Evolutionary conservation across 208 protist genomes (phyloP).

Genomic region (Leishmania mexicana): DNA sequence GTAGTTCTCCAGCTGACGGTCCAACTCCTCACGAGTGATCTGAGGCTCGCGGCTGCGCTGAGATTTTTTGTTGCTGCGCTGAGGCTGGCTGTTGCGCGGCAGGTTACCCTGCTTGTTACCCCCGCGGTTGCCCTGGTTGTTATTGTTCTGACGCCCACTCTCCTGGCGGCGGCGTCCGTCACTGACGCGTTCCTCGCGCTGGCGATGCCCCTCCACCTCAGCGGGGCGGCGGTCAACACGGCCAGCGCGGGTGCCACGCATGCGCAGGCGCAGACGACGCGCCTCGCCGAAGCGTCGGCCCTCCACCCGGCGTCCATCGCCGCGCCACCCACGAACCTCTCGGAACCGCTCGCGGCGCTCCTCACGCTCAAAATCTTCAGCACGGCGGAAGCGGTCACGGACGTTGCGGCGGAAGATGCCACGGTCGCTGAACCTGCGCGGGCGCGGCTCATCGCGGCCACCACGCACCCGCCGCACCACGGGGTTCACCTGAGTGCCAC

Average conservation of each 20-base stretch:
- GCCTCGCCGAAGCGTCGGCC: slow-evolving; percentile 15
- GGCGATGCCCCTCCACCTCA: slow-evolving; percentile 24
- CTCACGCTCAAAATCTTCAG: slow-evolving; percentile 70
- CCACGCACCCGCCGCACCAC: slow-evolving; percentile 35
- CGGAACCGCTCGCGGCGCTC: slow-evolving; percentile 62
- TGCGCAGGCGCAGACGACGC: slow-evolving; percentile 3
- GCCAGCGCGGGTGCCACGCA: slow-evolving; percentile 29
- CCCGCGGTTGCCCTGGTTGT: slow-evolving; percentile 8
- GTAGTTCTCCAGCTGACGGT: slow-evolving; percentile 85
- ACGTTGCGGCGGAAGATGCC: slow-evolving; percentile 61
- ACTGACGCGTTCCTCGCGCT: slow-evolving; percentile 10
- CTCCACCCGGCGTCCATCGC: neutral
- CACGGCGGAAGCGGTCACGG: slow-evolving; percentile 79
- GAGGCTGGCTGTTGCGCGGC: neutral
- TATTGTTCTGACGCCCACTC: slow-evolving; percentile 9
- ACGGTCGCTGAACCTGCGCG: slow-evolving; percentile 66
- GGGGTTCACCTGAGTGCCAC: slow-evolving; percentile 64
- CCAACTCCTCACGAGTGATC: slow-evolving; percentile 64
- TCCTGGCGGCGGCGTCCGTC: slow-evolving; percentile 6
- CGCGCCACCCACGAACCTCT: slow-evolving; percentile 23
- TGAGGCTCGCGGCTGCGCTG: slow-evolving; percentile 32
- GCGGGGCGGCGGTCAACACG: slow-evolving; percentile 8
- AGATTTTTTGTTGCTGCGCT: slow-evolving; percentile 6
- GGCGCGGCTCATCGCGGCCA: neutral
- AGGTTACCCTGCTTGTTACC: slow-evolving; percentile 7